These are phyloP conservation scores for Metschnikowia gruessii DNA, from an alignment of 805 yeast species.

Conservation along the genomic window DNA sequence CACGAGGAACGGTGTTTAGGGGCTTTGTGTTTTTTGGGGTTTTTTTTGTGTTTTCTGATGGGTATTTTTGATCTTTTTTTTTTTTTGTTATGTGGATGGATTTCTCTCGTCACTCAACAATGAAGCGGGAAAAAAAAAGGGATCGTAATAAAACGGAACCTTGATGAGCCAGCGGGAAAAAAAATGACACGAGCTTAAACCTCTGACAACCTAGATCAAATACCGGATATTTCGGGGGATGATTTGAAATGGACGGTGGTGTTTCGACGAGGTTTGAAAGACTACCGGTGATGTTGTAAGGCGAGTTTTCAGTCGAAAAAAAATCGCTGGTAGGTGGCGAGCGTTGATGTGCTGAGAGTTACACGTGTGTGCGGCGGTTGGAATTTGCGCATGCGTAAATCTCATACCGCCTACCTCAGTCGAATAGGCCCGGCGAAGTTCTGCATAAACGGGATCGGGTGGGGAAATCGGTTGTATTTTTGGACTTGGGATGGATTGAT, in stretches of 20 bases:
- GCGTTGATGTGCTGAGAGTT: constrained; percentile 14
- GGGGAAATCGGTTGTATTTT: neutral
- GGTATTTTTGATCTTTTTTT: constrained; percentile 2
- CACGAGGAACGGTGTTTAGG: neutral
- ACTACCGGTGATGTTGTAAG: constrained; percentile 9
- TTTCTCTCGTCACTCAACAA: constrained; percentile 2
- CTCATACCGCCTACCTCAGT: constrained; percentile 12
- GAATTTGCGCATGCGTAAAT: neutral
- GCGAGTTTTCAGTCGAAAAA: constrained; percentile 7
- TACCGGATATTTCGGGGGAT: constrained; percentile 8
- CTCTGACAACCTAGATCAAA: constrained; percentile 12
- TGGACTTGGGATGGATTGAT: too few relatives aligned
- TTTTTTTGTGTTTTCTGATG: constrained; percentile 4
- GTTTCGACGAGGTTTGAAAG: constrained; percentile 16
- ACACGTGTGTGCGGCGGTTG: constrained; percentile 7
- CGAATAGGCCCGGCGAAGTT: neutral
- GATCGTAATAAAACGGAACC: constrained; percentile 1
- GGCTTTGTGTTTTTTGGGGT: constrained; percentile 1
- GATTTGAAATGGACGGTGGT: constrained; percentile 7
- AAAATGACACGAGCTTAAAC: constrained; percentile 16
- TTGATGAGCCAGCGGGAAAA: neutral
- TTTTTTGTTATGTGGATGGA: neutral
- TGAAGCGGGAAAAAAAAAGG: neutral
- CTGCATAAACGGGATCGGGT: neutral
- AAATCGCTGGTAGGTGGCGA: constrained; percentile 22